Conservation (phyloP, 176 grass and related monocot species). For the Panicum miliaceum region DNA sequence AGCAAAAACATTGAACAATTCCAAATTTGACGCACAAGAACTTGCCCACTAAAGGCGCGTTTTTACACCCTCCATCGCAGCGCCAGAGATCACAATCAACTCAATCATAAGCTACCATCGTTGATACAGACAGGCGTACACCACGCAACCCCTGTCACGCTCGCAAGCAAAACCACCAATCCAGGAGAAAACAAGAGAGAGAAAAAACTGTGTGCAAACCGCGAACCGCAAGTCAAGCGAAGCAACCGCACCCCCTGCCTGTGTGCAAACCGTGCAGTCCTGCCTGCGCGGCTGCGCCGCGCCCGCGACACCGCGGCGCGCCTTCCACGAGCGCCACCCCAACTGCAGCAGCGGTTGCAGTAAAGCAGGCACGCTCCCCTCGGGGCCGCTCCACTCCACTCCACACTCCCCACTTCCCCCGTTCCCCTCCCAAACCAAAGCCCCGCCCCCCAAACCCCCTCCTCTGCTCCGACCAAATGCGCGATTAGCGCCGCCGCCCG, state of each 20-base stretch:
- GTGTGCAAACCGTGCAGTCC: too few relatives aligned
- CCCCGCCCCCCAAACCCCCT: conserved; percentile 21
- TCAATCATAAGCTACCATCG: background rate
- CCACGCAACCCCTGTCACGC: background rate
- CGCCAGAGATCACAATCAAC: background rate
- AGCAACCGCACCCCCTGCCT: background rate
- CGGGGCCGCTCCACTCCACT: background rate
- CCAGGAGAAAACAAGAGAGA: background rate
- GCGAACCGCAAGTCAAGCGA: background rate
- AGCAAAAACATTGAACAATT: background rate
- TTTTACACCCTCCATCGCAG: background rate
- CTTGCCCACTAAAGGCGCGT: background rate
- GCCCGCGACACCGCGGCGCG: background rate
- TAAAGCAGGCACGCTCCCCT: background rate
- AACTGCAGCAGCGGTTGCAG: conserved; percentile 26
- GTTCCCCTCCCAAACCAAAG: background rate
- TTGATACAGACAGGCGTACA: background rate
- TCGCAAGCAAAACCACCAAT: background rate
- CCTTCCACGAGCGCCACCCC: background rate
- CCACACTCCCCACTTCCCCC: background rate
- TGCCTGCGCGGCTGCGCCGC: too few relatives aligned
- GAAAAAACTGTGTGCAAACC: background rate
- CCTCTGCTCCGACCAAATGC: conserved; percentile 43
- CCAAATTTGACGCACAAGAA: background rate
- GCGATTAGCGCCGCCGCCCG: background rate